phyloP scores from a whole-genome alignment of 2,329 filamentous ascomycete species.

The Talaromyces funiculosus region DNA sequence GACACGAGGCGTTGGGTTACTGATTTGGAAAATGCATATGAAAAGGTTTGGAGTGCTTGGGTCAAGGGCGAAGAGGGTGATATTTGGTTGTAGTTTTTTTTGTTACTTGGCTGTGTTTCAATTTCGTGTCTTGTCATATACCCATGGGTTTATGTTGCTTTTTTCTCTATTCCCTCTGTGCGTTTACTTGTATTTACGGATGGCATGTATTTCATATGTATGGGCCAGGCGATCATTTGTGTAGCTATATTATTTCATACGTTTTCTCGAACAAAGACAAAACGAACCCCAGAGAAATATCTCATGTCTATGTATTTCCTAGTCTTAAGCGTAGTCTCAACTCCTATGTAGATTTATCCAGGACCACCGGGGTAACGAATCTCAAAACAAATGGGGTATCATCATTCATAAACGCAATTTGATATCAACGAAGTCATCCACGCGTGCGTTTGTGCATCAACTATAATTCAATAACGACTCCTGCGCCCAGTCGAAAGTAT shows the following conservation, averaged over 20 bases:
- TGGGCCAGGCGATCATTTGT: neutral
- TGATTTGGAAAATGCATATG: constrained; percentile 84
- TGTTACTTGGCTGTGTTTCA: neutral
- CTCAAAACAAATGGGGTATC: neutral
- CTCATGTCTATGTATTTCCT: neutral
- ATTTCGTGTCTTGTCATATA: constrained; percentile 11
- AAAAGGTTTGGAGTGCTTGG: constrained; percentile 84
- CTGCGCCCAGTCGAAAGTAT: constrained; percentile 18
- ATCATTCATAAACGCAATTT: neutral
- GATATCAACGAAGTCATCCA: neutral
- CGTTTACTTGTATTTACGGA: neutral
- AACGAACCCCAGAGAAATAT: neutral
- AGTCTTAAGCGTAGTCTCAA: too few species aligned
- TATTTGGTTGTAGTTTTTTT: constrained; percentile 63
- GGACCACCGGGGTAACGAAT: too few species aligned
- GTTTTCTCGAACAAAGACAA: neutral
- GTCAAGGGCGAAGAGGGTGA: constrained; percentile 81
- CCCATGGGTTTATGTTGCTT: constrained; percentile 12
- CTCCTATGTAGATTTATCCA: too few species aligned
- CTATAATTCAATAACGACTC: constrained; percentile 15
- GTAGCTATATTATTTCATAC: neutral
- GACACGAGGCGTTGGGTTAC: constrained; percentile 86
- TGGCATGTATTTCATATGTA: neutral
- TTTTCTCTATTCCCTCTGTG: constrained; percentile 6
- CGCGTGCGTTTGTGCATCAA: neutral